Evolutionary conservation across 768 basidiomycete species (phyloP).

Genomic region (Calocera viscosa): DNA sequence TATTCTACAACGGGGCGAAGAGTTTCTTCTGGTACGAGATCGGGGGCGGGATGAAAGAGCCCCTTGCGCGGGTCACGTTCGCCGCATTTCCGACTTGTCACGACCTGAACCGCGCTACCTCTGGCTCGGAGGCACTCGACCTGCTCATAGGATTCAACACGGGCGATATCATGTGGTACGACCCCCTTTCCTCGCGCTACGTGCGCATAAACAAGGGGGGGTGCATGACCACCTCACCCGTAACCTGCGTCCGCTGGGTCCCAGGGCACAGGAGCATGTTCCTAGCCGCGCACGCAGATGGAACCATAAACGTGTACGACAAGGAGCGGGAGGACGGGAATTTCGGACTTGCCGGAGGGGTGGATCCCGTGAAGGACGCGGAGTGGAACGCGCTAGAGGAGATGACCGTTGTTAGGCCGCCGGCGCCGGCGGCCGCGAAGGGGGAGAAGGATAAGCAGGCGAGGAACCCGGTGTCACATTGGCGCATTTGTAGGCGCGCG

Average conservation of each 20-base stretch:
- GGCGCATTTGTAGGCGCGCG: constrained; percentile 59
- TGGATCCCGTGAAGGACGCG: constrained; percentile 12
- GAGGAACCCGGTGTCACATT: constrained; percentile 86
- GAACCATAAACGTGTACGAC: constrained; percentile 79
- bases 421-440: not conserved
- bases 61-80: constrained; percentile 73
- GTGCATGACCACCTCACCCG: constrained; percentile 63
- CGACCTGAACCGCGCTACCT: constrained; percentile 68
- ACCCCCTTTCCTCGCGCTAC: constrained; percentile 68
- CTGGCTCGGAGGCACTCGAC: constrained; percentile 67
- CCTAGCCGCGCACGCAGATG: constrained; percentile 77
- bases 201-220: constrained; percentile 86
- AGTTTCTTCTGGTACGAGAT: constrained; percentile 77
- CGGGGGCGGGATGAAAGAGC: constrained; percentile 60
- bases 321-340: constrained; percentile 78
- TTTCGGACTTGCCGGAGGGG: constrained; percentile 41
- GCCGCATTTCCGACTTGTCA: constrained; percentile 82
- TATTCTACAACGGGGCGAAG: constrained; percentile 81
- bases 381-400: constrained; percentile 69
- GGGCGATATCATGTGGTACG: constrained; percentile 94
- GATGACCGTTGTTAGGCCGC: constrained; percentile 39
- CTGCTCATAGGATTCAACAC: constrained; percentile 84
- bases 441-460: constrained; percentile 55
- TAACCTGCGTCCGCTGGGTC: constrained; percentile 86
- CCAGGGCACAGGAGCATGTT: constrained; percentile 69